These are phyloP conservation scores for Ophiostoma australiae DNA, from an alignment of 2,329 filamentous ascomycete species.

Conservation along the genomic window DNA sequence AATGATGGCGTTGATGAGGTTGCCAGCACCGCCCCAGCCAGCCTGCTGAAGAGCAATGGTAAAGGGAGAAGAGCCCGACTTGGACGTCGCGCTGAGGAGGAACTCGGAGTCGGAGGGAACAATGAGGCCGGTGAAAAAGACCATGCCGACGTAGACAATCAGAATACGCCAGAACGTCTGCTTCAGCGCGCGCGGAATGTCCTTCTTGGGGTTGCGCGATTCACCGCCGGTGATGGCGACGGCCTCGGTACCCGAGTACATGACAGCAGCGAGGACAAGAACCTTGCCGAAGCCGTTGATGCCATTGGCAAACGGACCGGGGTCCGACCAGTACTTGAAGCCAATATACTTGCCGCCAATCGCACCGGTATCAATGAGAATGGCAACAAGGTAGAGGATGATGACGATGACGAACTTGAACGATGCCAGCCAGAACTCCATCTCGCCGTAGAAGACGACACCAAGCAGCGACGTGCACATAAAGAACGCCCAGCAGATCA, in stretches of 20 bases:
- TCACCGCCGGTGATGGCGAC: constrained; percentile 29
- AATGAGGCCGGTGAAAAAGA: constrained; percentile 33
- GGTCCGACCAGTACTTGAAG: constrained; percentile 41
- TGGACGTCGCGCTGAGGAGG: constrained; percentile 33
- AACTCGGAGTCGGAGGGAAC: constrained; percentile 32
- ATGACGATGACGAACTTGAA: constrained; percentile 38
- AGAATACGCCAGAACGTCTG: constrained; percentile 33
- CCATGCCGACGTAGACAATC: constrained; percentile 33
- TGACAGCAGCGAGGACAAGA: constrained; percentile 37
- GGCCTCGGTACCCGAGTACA: constrained; percentile 30
- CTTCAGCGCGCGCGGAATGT: constrained; percentile 28
- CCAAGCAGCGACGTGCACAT: constrained; percentile 32
- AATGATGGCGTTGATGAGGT: constrained; percentile 71
- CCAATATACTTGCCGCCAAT: constrained; percentile 31
- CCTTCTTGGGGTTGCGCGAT: constrained; percentile 27
- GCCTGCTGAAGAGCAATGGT: constrained; percentile 64
- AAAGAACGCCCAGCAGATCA: constrained; percentile 34
- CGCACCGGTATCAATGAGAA: constrained; percentile 42
- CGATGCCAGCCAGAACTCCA: constrained; percentile 44
- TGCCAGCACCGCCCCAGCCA: constrained; percentile 61
- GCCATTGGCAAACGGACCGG: constrained; percentile 51
- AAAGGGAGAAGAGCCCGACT: constrained; percentile 50
- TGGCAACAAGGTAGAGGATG: constrained; percentile 45
- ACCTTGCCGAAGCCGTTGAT: constrained; percentile 40
- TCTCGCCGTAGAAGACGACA: constrained; percentile 41